Evolutionary conservation across 495 filamentous ascomycete species (phyloP), one percentile per base, ranked within the genome.

Genomic region (Neurospora cerealis): DNA sequence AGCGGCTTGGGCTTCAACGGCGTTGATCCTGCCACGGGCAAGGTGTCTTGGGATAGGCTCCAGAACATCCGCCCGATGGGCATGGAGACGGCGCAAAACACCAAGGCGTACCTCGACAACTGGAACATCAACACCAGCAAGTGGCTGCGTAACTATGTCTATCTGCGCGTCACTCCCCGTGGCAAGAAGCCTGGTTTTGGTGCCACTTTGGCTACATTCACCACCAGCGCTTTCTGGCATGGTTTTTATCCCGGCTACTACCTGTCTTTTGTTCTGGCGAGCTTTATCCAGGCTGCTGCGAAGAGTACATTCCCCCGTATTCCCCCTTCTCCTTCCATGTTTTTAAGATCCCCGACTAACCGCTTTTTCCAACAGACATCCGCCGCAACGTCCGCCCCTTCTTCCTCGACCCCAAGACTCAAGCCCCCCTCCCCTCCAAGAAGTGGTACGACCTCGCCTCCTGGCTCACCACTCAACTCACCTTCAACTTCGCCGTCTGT

Each of bases 101-200:
- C 92, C 17, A 89, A 93, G 62, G 94, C 88, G 5, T 98, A 94
- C 75, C 86, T 99, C 11, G 95, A 91, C 69, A 91, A 87, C 79
- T 99, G 96, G 96, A 99, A 99, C 82, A 96, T 96, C 86, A 99
- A 99, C 82, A 98, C 96, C 21, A 99, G 97, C 81, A 89, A 93
- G 77, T 99, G 96, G 96, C 84, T 99, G 72, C 90, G 95, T 42
- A 97, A 98, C 80, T 98, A 97, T 79, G 86, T 99, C 74, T 99
- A 98, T 79, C 86, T 99, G 48, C 91, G 96, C 21, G 96, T 99
- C 3, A 99, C 96, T 5, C 96, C 96, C 4, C 92, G 92, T 76
- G 96, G 96, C 70, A 96, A 93, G 86, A 99, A 98, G 80, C 96
- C 96, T 10, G 96, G 96, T 3, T 99, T 99, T 85, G 87, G 95